Conservation (phyloP, 1,284 basidiomycete genomes). For the Phaffia rhodozyma region DNA sequence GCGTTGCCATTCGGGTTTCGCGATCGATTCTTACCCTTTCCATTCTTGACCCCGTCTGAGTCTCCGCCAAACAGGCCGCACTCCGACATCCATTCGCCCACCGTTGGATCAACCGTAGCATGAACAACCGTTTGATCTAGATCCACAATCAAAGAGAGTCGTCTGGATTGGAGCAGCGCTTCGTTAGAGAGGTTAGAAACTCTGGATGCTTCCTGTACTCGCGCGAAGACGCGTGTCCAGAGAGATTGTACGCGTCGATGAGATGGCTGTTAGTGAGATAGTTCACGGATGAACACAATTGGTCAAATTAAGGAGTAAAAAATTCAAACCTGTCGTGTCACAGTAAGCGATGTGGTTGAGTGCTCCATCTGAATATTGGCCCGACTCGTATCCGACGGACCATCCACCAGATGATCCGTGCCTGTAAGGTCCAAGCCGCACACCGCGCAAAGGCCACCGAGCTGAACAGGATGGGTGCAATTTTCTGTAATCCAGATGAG, state of each 20-base stretch:
- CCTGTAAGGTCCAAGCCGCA: constrained; percentile 91
- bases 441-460: constrained; percentile 79
- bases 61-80: constrained; percentile 18
- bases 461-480: constrained; percentile 86
- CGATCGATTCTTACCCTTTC: constrained; percentile 8
- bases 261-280: background rate
- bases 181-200: constrained; percentile 72
- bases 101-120: constrained; percentile 95
- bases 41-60: constrained; percentile 6
- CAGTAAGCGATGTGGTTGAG: constrained; percentile 33
- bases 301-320: background rate
- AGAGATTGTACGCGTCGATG: background rate
- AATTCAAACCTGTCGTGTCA: constrained; percentile 4
- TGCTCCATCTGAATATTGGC: constrained; percentile 52
- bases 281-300: background rate
- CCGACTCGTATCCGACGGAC: constrained; percentile 59
- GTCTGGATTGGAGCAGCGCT: constrained; percentile 60
- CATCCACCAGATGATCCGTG: constrained; percentile 37
- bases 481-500: constrained; percentile 62
- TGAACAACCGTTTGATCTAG: constrained; percentile 98
- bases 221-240: constrained; percentile 31
- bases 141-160: constrained; percentile 91
- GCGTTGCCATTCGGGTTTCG: constrained; percentile 78
- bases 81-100: constrained; percentile 90
- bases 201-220: constrained; percentile 66